Base-by-base conservation (phyloP, 106 monocot genomes). In the Phalaenopsis equestris region DNA sequence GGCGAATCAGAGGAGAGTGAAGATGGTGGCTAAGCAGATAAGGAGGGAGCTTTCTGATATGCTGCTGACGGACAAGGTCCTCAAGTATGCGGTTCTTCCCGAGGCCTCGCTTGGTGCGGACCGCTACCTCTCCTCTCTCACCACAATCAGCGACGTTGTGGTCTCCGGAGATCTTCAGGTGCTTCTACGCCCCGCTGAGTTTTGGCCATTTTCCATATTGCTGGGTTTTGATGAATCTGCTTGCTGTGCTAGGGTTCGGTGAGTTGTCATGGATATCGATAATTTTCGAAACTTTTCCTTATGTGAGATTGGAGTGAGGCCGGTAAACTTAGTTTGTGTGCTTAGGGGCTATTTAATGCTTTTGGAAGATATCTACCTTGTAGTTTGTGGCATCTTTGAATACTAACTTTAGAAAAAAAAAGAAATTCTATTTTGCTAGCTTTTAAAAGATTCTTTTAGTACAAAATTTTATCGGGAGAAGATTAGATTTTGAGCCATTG, bases 1-100 rank as follows among this genome's bases (percentile, higher is more conserved):
- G 97, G 97, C 97, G 46, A 92, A 88, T 65, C 87, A 94, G 76
- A 77, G 92, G 86, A 84, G 97, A 79, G 94, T 98, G 77, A 86
- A 83, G 78, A 94, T 92, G 97, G 94, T 98, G 85, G 92, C 94
- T 61, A 97, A 97, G 87, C 97, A 98, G 88, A 98, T 98, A 6
- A 77, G 80, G 78, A 85, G 97, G 80, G 97, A 94, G 89, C 92
- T 98, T 16, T 89, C 94, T 14, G 92, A 92, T 58, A 92, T 98
- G 94, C 87, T 98, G 9, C 76, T 90, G 11, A 90, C 84, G 3
- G 97, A 98, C 79, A 93, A 94, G 85, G 88, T 92, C 21, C 86
- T 98, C 14, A 87, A 90, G 86, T 86, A 85, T 81, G 94, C 97
- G 36, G 88, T 98, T 30, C 94, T 94, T 21, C 97, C 97, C 11